phyloP scores from a whole-genome alignment of 257 asterid species.

The Solanum peruvianum region DNA sequence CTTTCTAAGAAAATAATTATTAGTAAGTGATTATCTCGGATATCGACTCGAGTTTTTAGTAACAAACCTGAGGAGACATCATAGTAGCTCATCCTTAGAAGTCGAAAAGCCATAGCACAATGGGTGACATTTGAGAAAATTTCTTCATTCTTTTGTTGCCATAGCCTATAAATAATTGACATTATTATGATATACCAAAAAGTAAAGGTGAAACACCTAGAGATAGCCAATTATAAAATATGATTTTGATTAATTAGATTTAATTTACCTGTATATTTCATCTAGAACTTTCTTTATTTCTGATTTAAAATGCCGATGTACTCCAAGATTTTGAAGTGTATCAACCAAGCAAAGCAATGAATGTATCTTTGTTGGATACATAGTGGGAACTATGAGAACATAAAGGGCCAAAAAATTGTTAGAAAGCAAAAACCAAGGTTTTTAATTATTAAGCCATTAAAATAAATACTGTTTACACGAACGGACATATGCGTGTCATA shows the following conservation, averaged over 20 bases:
- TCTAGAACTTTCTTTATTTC: slow-evolving; percentile 7
- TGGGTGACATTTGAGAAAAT: slow-evolving; percentile 7
- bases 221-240: neutral
- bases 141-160: slow-evolving; percentile 14
- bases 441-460: too few relatives aligned
- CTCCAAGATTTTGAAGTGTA: slow-evolving; percentile 15
- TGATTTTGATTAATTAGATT: neutral
- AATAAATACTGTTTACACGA: too few relatives aligned
- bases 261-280: slow-evolving; percentile 12
- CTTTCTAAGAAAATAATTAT: too few relatives aligned
- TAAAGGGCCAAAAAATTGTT: too few relatives aligned
- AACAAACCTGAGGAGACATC: too few relatives aligned
- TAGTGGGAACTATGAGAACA: slow-evolving; percentile 11
- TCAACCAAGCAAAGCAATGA: slow-evolving; percentile 14
- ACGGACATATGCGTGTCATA: too few relatives aligned
- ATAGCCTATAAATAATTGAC: neutral
- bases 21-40: too few relatives aligned
- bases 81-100: neutral
- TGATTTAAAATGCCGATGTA: slow-evolving; percentile 1
- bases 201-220: too few relatives aligned
- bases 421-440: neutral
- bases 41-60: neutral
- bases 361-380: slow-evolving; percentile 4
- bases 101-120: slow-evolving; percentile 34
- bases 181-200: neutral